phyloP scores from a whole-genome alignment of 148 eudicot genomes.

The Cornus suecica region DNA sequence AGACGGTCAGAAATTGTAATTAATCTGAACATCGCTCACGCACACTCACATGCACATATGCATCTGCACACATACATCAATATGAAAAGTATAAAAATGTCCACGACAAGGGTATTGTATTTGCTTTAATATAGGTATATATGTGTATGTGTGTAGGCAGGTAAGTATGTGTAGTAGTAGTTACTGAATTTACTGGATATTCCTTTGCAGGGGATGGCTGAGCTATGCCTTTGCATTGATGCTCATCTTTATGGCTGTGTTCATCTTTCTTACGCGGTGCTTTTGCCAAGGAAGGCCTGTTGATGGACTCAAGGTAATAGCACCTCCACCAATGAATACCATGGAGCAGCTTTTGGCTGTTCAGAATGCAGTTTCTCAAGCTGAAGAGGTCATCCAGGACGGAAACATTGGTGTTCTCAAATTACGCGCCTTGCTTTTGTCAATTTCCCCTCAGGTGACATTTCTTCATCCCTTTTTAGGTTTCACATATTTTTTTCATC shows the following conservation, averaged over 20 bases:
- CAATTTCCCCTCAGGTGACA: conserved; percentile 83
- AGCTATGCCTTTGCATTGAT: conserved; percentile 44
- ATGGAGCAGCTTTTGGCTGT: conserved; percentile 96
- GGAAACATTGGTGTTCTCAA: conserved; percentile 81
- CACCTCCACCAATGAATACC: conserved; percentile 77
- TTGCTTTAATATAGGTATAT: neutral
- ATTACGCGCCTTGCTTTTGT: conserved; percentile 66
- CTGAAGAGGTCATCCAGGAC: conserved; percentile 80
- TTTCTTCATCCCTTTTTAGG: neutral
- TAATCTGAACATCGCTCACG: too few species aligned
- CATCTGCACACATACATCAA: too few species aligned
- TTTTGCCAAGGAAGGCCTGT: conserved; percentile 47
- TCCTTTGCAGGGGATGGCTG: conserved; percentile 78
- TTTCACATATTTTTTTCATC: too few species aligned
- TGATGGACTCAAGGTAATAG: conserved; percentile 59
- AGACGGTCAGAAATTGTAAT: too few species aligned
- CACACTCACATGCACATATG: too few species aligned
- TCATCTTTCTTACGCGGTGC: conserved; percentile 59
- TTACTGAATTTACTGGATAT: neutral
- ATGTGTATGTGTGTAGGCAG: neutral
- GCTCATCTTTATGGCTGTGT: conserved; percentile 45
- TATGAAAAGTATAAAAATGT: neutral
- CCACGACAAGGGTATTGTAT: neutral
- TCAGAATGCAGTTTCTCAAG: conserved; percentile 80
- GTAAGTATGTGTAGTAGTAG: neutral